Percentiles rank a stretch among this genome's conserved stretches.
Evolutionary conservation across 1,284 basidiomycete genomes (phyloP).

Genomic region (Cutaneotrichosporon sp.): DNA sequence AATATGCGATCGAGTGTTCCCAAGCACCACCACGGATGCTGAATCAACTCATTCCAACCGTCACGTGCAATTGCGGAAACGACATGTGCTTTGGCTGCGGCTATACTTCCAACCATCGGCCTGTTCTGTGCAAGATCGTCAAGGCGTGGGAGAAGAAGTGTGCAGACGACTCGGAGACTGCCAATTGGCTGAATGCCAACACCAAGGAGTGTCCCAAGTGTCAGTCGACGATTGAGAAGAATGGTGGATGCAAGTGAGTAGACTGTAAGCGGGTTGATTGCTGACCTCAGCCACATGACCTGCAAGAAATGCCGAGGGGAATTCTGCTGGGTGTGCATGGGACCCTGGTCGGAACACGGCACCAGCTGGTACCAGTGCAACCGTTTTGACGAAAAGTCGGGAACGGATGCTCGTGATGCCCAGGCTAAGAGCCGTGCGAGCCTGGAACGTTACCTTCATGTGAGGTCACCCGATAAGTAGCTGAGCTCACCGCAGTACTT

Average conservation of each 20-base stretch:
- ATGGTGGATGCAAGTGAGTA: conserved; percentile 96
- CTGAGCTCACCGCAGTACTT: conserved; percentile 60
- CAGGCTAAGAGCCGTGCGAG: conserved; percentile 83
- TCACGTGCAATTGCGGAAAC: conserved; percentile 67
- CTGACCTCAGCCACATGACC: conserved; percentile 81
- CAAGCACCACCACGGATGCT: conserved; percentile 70
- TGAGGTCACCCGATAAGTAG: conserved; percentile 50
- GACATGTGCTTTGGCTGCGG: conserved; percentile 89
- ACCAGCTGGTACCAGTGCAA: conserved; percentile 98
- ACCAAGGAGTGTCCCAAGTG: conserved; percentile 97
- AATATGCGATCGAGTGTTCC: conserved; percentile 83
- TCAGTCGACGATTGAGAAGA: conserved; percentile 97
- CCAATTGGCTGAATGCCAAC: conserved; percentile 99
- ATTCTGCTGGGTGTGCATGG: conserved; percentile 64
- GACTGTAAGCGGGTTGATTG: background rate
- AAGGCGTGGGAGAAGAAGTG: conserved; percentile 97
- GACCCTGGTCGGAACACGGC: conserved; percentile 96
- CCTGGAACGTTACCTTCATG: conserved; percentile 93
- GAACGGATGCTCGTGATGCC: conserved; percentile 79
- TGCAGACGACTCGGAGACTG: conserved; percentile 94
- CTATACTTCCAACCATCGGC: conserved; percentile 80
- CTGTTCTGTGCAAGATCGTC: conserved; percentile 82
- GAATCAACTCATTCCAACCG: conserved; percentile 78
- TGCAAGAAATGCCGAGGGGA: conserved; percentile 96
- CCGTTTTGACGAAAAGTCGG: conserved; percentile 89